Base-by-base conservation (phyloP, 2,329 filamentous ascomycete genomes). In the Talaromyces sp. region DNA sequence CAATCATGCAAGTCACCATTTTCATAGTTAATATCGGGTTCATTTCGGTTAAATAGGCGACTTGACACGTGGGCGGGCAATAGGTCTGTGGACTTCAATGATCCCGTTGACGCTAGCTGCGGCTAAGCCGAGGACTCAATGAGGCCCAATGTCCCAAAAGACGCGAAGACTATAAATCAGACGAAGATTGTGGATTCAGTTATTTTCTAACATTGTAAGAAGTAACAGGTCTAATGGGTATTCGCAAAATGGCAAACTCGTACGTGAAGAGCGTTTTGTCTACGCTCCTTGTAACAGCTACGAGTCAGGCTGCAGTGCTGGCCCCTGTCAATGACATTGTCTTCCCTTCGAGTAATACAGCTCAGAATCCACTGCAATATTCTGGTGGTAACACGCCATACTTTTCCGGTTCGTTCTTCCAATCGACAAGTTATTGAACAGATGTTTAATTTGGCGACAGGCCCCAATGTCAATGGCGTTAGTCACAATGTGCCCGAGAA, bases 401-500 rank as follows among this genome's bases (percentile, higher is more conserved):
- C 68, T 77, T 76, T 56, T 72, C 78, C 5, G 47, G 47, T 49
- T 20, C 27, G 39, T 43, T 40, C 3, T 35, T 32, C 3, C 7
- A 2, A 44, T 49, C 17, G 7, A 1, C 5, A 9, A 7, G 8
- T 3, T 3, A 14, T 33, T 19, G 19, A 16, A 35, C 7, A 10
- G 2, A 11, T 10, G 3, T 3, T 13, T 37, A n/a, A 39, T 49
- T n/a, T 27, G 6, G 27, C 27, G 14, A 4, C 16, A 27, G 80
- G 82, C 0, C 81, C 82, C 10, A 80, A 86, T 60, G 77, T 85
- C 42, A 78, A 81, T 54, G 75, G 72, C 11, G 82, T 87, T 49
- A 80, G 80, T 0, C 71, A 78, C 27, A 74, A 80, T 3, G 73
- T 83, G 1, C 85, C 85, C 0, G 73, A 79, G 1, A 75, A 78